phyloP scores from a whole-genome alignment of 2,329 filamentous ascomycete species.

The Teratosphaeria pseudoeucalypti region DNA sequence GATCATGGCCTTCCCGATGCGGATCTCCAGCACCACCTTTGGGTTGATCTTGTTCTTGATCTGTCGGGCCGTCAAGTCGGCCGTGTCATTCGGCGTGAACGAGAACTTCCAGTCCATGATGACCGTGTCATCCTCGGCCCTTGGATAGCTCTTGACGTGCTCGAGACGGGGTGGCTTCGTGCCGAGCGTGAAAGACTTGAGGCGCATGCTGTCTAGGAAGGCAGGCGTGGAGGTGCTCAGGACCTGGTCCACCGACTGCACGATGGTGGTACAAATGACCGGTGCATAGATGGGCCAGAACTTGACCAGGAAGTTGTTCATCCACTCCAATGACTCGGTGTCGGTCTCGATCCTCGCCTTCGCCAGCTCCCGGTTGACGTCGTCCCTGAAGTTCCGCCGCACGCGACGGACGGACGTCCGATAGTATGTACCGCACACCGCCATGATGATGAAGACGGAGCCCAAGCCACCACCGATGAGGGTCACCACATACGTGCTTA shows the following conservation, averaged over 20 bases:
- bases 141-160: conserved; percentile 96
- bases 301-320: conserved; percentile 96
- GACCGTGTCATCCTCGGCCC: conserved; percentile 86
- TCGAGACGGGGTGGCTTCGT: conserved; percentile 93
- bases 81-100: conserved; percentile 90
- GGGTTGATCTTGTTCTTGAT: conserved; percentile 94
- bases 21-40: conserved; percentile 88
- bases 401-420: conserved; percentile 88
- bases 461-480: conserved; percentile 81
- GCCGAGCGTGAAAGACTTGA: conserved; percentile 88
- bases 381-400: conserved; percentile 89
- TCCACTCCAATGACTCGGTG: conserved; percentile 91
- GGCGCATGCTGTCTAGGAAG: conserved; percentile 84
- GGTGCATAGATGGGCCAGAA: conserved; percentile 99
- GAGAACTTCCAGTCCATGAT: conserved; percentile 99
- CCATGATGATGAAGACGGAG: conserved; percentile 92
- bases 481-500: conserved; percentile 82
- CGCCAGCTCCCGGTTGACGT: conserved; percentile 78
- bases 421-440: conserved; percentile 87
- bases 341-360: conserved; percentile 83
- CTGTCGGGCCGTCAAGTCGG: conserved; percentile 82
- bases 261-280: conserved; percentile 80
- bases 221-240: conserved; percentile 82
- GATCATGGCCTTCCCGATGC: conserved; percentile 89
- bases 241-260: conserved; percentile 91